Evolutionary conservation across 768 basidiomycete species (phyloP).

Genomic region (Cubamyces lactineus): DNA sequence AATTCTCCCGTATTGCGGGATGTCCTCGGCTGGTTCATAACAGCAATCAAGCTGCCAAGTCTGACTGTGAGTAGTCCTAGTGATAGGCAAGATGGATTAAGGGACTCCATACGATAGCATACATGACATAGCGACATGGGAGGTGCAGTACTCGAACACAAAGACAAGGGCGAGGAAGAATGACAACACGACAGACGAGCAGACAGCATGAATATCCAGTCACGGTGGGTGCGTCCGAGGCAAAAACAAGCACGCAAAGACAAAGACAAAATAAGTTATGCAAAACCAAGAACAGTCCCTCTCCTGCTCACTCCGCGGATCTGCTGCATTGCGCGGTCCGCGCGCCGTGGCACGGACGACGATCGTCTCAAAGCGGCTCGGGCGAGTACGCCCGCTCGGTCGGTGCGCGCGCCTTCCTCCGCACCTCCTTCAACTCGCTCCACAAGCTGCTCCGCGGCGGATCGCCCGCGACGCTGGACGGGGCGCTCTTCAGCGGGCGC

Average conservation of each 20-base stretch:
- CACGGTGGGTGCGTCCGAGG: background rate
- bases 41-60: too few relatives aligned
- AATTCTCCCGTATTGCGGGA: too few relatives aligned
- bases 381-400: slow-evolving; percentile 46
- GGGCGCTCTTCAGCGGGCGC: slow-evolving; percentile 25
- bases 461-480: slow-evolving; percentile 36
- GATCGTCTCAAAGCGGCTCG: slow-evolving; percentile 19
- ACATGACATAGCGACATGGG: background rate
- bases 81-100: too few relatives aligned
- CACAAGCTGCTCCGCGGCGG: slow-evolving; percentile 53
- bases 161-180: slow-evolving; percentile 8
- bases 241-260: background rate
- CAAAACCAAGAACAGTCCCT: slow-evolving; percentile 13
- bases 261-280: slow-evolving; percentile 8
- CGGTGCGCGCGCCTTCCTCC: slow-evolving; percentile 48
- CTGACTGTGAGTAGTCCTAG: too few relatives aligned
- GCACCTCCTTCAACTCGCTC: slow-evolving; percentile 57
- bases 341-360: background rate
- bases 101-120: slow-evolving; percentile 5
- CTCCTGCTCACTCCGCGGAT: background rate
- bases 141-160: slow-evolving; percentile 8
- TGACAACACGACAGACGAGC: background rate
- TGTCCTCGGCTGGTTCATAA: too few relatives aligned
- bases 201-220: too few relatives aligned
- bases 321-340: too few relatives aligned